phyloP scores from a whole-genome alignment of 2,329 filamentous ascomycete genomes.

The Tolypocladium ophioglossoides region DNA sequence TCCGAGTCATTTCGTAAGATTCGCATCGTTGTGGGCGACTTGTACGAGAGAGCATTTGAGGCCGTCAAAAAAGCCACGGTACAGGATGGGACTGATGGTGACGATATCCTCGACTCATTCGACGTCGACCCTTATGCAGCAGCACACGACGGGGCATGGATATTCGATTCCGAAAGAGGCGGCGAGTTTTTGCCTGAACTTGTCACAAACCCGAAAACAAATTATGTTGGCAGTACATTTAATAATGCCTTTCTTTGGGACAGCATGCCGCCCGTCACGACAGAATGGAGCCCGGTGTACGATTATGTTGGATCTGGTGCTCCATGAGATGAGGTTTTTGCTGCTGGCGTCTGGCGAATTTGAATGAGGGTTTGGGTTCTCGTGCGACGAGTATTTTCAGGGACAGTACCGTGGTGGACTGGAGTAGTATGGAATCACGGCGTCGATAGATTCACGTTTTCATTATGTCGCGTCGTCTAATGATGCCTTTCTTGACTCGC shows the following conservation, averaged over 20 bases:
- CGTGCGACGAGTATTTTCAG: no score
- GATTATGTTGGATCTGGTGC: not conserved
- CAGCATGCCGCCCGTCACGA: not conserved
- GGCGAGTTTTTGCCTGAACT: not conserved
- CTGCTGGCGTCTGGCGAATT: not conserved
- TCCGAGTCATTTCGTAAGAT: not conserved
- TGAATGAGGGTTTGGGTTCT: no score
- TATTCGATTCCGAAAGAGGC: not conserved
- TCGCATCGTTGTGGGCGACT: not conserved
- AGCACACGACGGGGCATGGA: not conserved
- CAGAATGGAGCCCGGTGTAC: not conserved
- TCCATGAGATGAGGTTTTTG: not conserved
- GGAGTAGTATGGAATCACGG: no score
- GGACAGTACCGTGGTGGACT: no score
- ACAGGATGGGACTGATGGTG: not conserved
- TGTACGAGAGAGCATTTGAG: constrained; percentile 1
- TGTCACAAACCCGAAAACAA: not conserved
- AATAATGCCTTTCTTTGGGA: not conserved
- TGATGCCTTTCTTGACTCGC: no score
- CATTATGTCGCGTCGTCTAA: no score
- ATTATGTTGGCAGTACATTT: not conserved
- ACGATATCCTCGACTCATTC: not conserved
- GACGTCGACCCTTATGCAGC: no score
- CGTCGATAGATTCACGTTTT: no score
- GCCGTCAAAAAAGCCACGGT: not conserved